These are phyloP conservation scores for Botrytis sinoallii DNA, from an alignment of 2,329 filamentous ascomycete genomes.

Conservation along the genomic window DNA sequence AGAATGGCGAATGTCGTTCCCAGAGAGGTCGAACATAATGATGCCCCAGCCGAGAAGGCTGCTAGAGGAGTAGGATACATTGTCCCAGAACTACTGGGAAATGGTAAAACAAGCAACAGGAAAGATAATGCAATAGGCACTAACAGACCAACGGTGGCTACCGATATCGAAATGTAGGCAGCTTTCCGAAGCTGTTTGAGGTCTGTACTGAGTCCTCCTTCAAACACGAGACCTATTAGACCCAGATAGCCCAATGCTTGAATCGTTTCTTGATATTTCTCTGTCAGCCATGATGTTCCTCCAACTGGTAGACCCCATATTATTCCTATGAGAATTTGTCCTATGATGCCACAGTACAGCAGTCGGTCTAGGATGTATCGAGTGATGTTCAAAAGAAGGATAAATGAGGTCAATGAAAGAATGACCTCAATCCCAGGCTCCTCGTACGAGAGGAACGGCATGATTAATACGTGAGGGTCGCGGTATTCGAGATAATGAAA, in stretches of 20 bases:
- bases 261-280: constrained; percentile 51
- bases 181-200: constrained; percentile 52
- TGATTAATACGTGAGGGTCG: constrained; percentile 10
- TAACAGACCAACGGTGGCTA: constrained; percentile 64
- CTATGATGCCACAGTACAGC: constrained; percentile 68
- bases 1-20: constrained; percentile 68
- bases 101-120: constrained; percentile 29
- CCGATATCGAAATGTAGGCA: constrained; percentile 53
- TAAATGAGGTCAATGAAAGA: constrained; percentile 58
- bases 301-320: constrained; percentile 66
- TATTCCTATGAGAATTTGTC: constrained; percentile 68
- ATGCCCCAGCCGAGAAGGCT: constrained; percentile 69
- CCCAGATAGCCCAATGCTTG: constrained; percentile 70
- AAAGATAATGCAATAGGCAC: constrained; percentile 66
- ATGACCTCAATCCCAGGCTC: constrained; percentile 60
- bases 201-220: constrained; percentile 41
- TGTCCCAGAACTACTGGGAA: constrained; percentile 26
- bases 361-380: constrained; percentile 56
- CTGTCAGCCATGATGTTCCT: constrained; percentile 57
- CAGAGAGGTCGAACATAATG: constrained; percentile 70
- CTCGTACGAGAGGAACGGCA: constrained; percentile 51
- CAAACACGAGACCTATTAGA: constrained; percentile 68
- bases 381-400: constrained; percentile 59
- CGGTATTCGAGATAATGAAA: not conserved
- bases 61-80: constrained; percentile 27